Evolutionary conservation across 2,329 filamentous ascomycete genomes (phyloP).

Genomic region (Beauveria pseudobassiana): DNA sequence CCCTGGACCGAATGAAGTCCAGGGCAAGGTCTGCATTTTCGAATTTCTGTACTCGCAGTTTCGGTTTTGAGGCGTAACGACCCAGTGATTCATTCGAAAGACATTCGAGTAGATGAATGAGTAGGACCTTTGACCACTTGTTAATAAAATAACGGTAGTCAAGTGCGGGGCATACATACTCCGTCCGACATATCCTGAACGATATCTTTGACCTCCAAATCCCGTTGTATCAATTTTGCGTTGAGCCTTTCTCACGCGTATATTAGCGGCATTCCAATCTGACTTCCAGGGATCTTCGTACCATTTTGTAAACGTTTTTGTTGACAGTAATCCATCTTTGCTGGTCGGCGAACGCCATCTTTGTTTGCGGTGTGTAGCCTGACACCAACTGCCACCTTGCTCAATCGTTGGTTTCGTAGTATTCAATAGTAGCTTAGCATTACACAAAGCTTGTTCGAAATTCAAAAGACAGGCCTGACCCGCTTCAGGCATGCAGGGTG

Average conservation of each 20-base stretch:
- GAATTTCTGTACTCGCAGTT: conserved; percentile 91
- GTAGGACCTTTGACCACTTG: conserved; percentile 57
- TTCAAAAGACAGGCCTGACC: not conserved
- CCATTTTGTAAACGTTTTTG: conserved; percentile 99
- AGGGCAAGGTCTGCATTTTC: conserved; percentile 97
- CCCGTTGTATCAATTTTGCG: conserved; percentile 76
- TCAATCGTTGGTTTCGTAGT: not conserved
- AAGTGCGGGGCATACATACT: conserved; percentile 46
- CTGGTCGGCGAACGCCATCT: conserved; percentile 58
- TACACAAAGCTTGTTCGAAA: not conserved
- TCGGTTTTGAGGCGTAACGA: conserved; percentile 92
- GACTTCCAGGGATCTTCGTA: conserved; percentile 15
- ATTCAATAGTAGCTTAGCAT: not conserved
- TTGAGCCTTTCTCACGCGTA: conserved; percentile 65
- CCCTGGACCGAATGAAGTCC: conserved; percentile 86
- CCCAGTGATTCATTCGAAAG: conserved; percentile 91
- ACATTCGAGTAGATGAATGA: conserved; percentile 96
- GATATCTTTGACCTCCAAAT: conserved; percentile 77
- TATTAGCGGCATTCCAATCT: not conserved
- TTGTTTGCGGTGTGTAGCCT: conserved; percentile 19
- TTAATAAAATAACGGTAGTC: conserved; percentile 14
- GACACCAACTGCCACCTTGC: not conserved
- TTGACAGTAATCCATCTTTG: conserved; percentile 73
- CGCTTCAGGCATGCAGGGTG: conserved; percentile 1
- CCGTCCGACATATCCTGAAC: conserved; percentile 88